Base-by-base conservation (phyloP, 345 rosid genomes). In the Excoecaria agallocha region DNA sequence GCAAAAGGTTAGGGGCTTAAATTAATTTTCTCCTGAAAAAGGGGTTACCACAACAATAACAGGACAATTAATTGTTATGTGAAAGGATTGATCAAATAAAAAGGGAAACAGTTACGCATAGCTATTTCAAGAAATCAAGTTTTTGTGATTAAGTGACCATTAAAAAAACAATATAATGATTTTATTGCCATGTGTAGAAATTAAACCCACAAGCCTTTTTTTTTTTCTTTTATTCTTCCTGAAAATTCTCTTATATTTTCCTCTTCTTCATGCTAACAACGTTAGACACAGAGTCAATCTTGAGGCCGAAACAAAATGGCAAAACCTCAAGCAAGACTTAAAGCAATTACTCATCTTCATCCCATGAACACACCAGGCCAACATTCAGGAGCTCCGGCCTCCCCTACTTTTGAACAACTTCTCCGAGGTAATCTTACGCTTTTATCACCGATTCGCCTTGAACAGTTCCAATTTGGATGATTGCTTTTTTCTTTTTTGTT, bases 351-450 rank as follows among this genome's bases (percentile, higher is more conserved):
- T 69, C 87, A 77, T 64, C 74, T 78, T 6, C 84, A 84, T 22
- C 66, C 73, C 76, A 52, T 71, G 46, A 80, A 78, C 20, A 79
- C 78, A 65, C 80, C 68, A 66, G 84, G 82, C 39, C 76, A 76
- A 66, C 70, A 79, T 41, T 79, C 85, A 38, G 73, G 68, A 72
- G 67, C 73, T 64, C 84, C 86, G 1, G 62, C 70, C 68, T 59
- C 76, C 70, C 85, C 93, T 15, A 78, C 82, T 5, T 39, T 79
- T 63, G 80, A 87, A 77, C 89, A 86, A 39, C 82, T 86, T 56
- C 79, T 82, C 13, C 85, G 81, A 76, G 90, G 93, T 89, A 85
- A 30, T 2, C 30, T 30, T 30, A 30, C 2, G 30, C 30, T 30
- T 30, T 30, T 2, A 30, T 30, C 30, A 30, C 30, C 30, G 2